A percentile compares a stretch with the other conserved stretches of the same genome.
These are phyloP conservation scores for Sporormia fimetaria DNA, from an alignment of 495 filamentous ascomycete genomes.

Conservation along the genomic window DNA sequence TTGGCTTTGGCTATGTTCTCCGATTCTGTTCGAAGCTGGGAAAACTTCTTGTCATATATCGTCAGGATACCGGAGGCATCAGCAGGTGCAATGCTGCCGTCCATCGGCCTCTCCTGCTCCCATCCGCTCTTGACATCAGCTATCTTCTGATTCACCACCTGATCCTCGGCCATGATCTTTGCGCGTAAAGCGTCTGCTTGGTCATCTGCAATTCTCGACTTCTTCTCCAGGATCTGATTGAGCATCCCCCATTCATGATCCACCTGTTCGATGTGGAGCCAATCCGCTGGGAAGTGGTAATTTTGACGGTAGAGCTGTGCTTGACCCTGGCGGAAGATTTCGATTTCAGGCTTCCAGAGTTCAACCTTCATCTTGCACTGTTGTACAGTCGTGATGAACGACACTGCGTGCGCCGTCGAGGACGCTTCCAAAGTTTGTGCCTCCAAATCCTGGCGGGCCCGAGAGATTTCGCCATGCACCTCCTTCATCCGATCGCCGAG, in stretches of 20 bases:
- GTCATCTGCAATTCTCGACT: constrained; percentile 86
- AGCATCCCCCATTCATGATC: constrained; percentile 86
- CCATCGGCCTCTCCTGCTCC: constrained; percentile 94
- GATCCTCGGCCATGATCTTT: constrained; percentile 93
- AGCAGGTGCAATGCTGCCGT: constrained; percentile 79
- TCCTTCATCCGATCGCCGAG: constrained; percentile 86
- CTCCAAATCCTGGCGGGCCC: constrained; percentile 78
- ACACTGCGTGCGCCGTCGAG: constrained; percentile 89
- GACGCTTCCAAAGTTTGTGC: constrained; percentile 80
- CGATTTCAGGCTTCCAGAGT: constrained; percentile 88
- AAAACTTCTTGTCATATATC: constrained; percentile 71
- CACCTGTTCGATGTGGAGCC: constrained; percentile 88
- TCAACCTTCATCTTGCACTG: constrained; percentile 86
- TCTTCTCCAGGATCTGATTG: constrained; percentile 76
- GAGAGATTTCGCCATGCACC: constrained; percentile 76
- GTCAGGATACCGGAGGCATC: constrained; percentile 68
- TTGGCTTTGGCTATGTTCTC: constrained; percentile 94
- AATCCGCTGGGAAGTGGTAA: constrained; percentile 85
- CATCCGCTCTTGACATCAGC: constrained; percentile 68
- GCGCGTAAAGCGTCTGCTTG: constrained; percentile 89
- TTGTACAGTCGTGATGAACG: constrained; percentile 96
- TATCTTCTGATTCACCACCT: constrained; percentile 77
- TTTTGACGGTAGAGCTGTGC: constrained; percentile 78
- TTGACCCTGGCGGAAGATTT: constrained; percentile 88
- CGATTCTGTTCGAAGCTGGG: constrained; percentile 68